Percentiles rank a stretch among this genome's conserved stretches.
phyloP scores from a whole-genome alignment of 768 basidiomycete species.

The Amanita brunnescens region DNA sequence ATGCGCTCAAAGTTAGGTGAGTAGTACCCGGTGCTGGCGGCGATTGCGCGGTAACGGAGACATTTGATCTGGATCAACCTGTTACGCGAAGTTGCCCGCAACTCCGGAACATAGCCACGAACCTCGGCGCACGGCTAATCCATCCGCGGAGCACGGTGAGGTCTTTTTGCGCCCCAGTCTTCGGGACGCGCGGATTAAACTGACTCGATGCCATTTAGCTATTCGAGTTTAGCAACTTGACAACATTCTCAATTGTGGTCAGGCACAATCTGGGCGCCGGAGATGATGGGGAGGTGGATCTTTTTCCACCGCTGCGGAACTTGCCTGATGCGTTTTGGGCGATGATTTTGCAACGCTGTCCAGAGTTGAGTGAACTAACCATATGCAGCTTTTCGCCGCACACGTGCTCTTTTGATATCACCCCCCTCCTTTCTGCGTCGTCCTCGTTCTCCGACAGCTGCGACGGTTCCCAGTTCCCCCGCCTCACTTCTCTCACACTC shows the following conservation, averaged over 20 bases:
- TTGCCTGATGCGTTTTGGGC: slow-evolving; percentile 37
- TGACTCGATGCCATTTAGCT: slow-evolving; percentile 15
- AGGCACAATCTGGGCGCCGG: slow-evolving; percentile 31
- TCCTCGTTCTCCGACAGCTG: neutral
- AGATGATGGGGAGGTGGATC: slow-evolving; percentile 6
- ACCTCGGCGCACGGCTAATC: slow-evolving; percentile 30
- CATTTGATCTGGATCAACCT: neutral
- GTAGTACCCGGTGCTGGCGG: slow-evolving; percentile 9
- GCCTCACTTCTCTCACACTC: slow-evolving; percentile 34
- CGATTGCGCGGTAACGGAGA: neutral
- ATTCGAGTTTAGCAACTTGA: slow-evolving; percentile 34
- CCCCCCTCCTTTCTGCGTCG: neutral
- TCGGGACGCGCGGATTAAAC: neutral
- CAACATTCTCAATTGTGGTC: slow-evolving; percentile 38
- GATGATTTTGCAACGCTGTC: slow-evolving; percentile 38
- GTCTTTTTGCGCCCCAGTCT: neutral
- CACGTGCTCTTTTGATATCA: slow-evolving; percentile 29
- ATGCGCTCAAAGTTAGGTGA: slow-evolving; percentile 27
- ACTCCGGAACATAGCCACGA: slow-evolving; percentile 35
- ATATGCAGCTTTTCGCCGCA: slow-evolving; percentile 43
- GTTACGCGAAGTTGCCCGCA: slow-evolving; percentile 28
- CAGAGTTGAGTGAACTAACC: slow-evolving; percentile 39
- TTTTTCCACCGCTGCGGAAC: slow-evolving; percentile 26
- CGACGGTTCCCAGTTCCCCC: slow-evolving; percentile 22
- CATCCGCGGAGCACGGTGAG: slow-evolving; percentile 24